Evolutionary conservation across 257 asterid species (phyloP), one percentile per base, ranked within the genome.

Genomic region (Solanum tacnaense): DNA sequence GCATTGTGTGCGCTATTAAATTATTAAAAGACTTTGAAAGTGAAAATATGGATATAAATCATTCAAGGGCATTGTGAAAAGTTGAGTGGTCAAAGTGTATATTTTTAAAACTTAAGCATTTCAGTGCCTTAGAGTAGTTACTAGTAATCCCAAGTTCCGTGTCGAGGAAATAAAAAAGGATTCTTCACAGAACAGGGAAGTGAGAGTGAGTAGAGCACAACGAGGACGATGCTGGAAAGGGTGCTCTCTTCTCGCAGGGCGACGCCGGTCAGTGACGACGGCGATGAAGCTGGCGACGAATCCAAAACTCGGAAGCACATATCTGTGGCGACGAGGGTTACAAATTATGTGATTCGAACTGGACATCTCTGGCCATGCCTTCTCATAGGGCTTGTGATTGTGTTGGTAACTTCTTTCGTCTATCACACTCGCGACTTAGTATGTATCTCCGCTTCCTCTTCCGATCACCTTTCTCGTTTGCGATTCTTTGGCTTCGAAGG

Each of bases 251-350:
- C 92, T 7, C 94, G 98, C 86, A 92, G 98, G 87, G 85, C 94
- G 84, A 81, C 94, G 81, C 90, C 96, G 83, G 94, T 88, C 79
- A 92, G 92, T 89, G 91, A 81, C 92, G 98, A 93, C 7, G 96
- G 90, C 7, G 86, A 88, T 70, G 87, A 89, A 7, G 94, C 86
- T 31, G 95, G 90, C 60, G 96, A 88, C 91, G 98, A 94, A 88
- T 96, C 99, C 84, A 97, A 97, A 92, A 93, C 90, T 39, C 96
- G 98, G 21, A 97, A 96, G 90, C 96, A 93, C 90, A 86, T 89
- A 0, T 89, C 94, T 4, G 31, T 87, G n/a, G 92, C 92, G 34
- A 87, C 87, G 90, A 91, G 96, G 86, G 12, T 88, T 89, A 87
- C 95, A 41, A 91, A 94, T 88, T 93, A 90, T 94, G 90, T 96